Base-by-base conservation (phyloP, 164 flowering plant species). In the Dillenia turbinata region DNA sequence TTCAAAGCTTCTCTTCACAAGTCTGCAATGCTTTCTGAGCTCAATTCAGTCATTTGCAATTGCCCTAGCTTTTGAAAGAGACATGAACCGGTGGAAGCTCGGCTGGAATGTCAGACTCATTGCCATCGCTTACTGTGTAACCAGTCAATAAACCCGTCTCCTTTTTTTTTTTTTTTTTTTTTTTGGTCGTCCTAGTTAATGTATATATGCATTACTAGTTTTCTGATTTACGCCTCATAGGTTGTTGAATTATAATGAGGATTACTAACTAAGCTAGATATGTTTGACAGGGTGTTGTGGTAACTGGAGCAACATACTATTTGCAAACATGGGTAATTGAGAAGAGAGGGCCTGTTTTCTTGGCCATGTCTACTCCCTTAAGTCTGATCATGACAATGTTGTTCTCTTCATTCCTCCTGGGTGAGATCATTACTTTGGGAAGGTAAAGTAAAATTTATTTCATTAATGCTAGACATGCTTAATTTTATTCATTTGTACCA, bases 291-390 rank as follows among this genome's bases (percentile, higher is more conserved):
- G 96, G 88, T 60, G 51, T 85, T 14, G 70, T 84, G 47, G 91
- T 87, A 60, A 89, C 86, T 0, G 96, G 88, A 0, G 63, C 78
- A 2, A 59, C 89, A 45, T 89, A 70, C 62, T 89, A 84, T 65
- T 67, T 87, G 45, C 96, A 89, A 80, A 67, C 90, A 62, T 85
- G 88, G 85, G 84, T 83, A 13, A 70, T 89, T n/a, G 93, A 84
- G 74, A 85, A 81, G 78, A 90, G 72, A 65, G 96, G 94, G 7
- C 94, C 96, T 12, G 94, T 90, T 12, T 90, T 80, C 59, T 55
- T 86, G 44, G 83, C 89, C 63, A 75, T 86, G 83, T 81, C 77
- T 3, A 81, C 86, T 2, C 97, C 97, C 2, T 44, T 84, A 16
- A 49, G 76, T 52, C 60, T 90, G 3, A 49, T 86, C 62, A 69